These are phyloP conservation scores for Solanum rostratum DNA, from an alignment of 257 asterid species.

Conservation along the genomic window DNA sequence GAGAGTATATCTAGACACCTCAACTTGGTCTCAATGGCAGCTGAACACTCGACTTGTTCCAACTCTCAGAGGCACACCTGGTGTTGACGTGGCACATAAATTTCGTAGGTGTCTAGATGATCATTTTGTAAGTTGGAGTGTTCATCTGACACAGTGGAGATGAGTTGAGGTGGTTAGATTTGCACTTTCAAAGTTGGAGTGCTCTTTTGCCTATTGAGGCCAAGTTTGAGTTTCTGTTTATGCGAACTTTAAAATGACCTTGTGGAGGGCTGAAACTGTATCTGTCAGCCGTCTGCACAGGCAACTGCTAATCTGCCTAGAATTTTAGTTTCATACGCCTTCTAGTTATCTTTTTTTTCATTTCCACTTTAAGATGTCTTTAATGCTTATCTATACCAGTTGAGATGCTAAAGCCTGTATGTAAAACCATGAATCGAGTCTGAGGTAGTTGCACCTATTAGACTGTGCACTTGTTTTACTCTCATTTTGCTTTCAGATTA, in stretches of 20 bases:
- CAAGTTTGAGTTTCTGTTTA: too few relatives aligned
- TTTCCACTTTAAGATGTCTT: not conserved
- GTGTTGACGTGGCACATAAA: too few relatives aligned
- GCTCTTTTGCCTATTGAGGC: too few relatives aligned
- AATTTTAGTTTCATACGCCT: not conserved
- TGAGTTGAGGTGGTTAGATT: too few relatives aligned
- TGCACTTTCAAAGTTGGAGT: too few relatives aligned
- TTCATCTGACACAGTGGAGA: too few relatives aligned
- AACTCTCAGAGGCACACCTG: too few relatives aligned
- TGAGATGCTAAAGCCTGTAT: not conserved
- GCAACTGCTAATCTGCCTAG: not conserved
- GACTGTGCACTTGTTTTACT: not conserved
- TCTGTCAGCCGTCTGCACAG: not conserved
- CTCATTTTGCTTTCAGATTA: not conserved
- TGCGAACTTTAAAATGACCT: not conserved
- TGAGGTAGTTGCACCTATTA: not conserved
- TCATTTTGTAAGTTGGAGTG: too few relatives aligned
- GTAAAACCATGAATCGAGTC: not conserved
- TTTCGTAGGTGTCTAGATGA: too few relatives aligned
- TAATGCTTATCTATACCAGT: not conserved
- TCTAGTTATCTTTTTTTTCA: not conserved
- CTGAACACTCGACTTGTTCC: too few relatives aligned
- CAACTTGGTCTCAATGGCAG: too few relatives aligned
- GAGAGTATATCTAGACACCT: too few relatives aligned
- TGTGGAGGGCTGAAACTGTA: not conserved